phyloP scores from a whole-genome alignment of 202 grass and related monocot species.

The Musa balbisiana region DNA sequence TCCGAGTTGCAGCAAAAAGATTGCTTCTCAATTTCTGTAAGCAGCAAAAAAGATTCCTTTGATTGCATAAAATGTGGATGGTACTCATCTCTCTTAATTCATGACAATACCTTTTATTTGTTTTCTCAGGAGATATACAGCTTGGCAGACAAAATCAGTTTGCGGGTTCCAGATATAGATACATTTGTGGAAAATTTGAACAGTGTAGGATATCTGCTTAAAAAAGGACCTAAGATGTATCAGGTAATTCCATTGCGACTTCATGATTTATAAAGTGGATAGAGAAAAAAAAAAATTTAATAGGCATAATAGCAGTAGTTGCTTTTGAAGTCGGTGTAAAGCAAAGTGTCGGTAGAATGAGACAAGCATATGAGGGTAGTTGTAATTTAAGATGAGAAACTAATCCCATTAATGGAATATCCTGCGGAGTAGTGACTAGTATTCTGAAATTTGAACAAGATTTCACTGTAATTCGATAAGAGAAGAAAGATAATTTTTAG shows the following conservation, averaged over 20 bases:
- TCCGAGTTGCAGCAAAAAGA: conserved; percentile 58
- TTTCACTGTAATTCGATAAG: background rate
- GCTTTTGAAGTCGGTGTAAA: too few relatives aligned
- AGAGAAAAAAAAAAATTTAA: background rate
- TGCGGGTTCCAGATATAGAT: conserved; percentile 59
- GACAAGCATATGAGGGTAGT: background rate
- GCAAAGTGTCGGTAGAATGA: too few relatives aligned
- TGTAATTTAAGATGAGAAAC: background rate
- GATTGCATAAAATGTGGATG: too few relatives aligned
- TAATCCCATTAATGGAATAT: background rate
- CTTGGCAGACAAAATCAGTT: conserved; percentile 62
- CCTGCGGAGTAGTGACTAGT: too few relatives aligned
- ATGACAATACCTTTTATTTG: too few relatives aligned
- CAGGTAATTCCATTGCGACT: conserved; percentile 40
- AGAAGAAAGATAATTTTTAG: background rate
- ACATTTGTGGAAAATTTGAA: conserved; percentile 48
- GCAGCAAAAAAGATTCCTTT: background rate
- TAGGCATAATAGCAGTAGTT: background rate
- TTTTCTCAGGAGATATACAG: conserved; percentile 44
- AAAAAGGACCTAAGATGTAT: conserved; percentile 52
- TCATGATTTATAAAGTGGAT: background rate
- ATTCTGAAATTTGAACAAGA: background rate
- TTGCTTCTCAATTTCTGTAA: conserved; percentile 64
- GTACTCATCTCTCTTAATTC: too few relatives aligned
- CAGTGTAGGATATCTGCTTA: conserved; percentile 32